Base-by-base conservation (phyloP, 192 early-diverging fungal genomes). In the Lunasporangiospora selenospora region DNA sequence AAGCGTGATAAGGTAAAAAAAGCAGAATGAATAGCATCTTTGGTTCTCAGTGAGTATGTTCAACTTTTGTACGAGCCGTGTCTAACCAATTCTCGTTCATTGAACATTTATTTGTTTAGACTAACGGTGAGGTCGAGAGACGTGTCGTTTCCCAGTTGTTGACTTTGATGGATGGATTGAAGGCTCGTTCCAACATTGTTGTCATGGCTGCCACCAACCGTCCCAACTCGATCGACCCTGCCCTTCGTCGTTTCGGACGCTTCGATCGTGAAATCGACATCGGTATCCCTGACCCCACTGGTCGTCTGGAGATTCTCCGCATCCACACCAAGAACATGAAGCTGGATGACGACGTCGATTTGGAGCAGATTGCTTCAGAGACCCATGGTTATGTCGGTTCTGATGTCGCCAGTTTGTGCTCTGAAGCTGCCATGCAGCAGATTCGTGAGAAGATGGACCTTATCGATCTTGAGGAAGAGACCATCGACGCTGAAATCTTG, bases 271-370 rank as follows among this genome's bases (percentile, higher is more conserved):
- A 99, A 77, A 83, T 99, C 23, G 96, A 98, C 77, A 99, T 99
- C 81, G 96, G 96, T 73, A 98, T 99, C 62, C 97, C 97, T 6
- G 97, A 99, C 70, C 95, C 96, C 10, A 97, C 90, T 62, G 97
- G 97, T 36, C 93, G 97, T 66, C 85, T 98, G n/a, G 96, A 98
- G 79, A 97, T 99, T 52, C 82, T 99, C 63, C 89, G 96, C 67
- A 98, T 99, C 63, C 97, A 98, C 86, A 98, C 97, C 71, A 98
- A 98, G 82, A 98, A 98, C 75, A 98, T 98, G 97, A 97, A 96
- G 77, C 78, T 99, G 55, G 93, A 85, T 53, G 95, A 98, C 45
- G 95, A 98, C 56, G 97, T 98, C 38, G 96, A 99, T 76, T 78
- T 99, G 47, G 95, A 98, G 75, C 91, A 95, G 78, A 95, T 99